Evolutionary conservation across 257 asterid genomes (phyloP).

Genomic region (Gentiana straminea): DNA sequence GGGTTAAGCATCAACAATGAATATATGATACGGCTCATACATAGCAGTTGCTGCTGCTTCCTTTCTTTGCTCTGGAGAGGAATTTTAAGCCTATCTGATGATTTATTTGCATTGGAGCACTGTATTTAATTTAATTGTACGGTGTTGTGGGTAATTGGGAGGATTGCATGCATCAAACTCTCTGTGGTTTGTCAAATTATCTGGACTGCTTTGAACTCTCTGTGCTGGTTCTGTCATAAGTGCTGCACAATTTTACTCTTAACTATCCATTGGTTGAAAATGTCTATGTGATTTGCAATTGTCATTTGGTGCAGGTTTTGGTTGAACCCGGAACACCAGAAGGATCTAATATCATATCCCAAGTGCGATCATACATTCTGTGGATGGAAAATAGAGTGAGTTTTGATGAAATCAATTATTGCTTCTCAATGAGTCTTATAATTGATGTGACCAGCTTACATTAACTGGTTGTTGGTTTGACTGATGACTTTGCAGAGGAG

Average conservation of each 20-base stretch:
- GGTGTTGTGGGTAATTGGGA: no score
- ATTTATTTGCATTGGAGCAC: no score
- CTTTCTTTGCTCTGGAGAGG: no score
- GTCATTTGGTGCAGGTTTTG: slow-evolving; percentile 45
- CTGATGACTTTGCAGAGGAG: slow-evolving; percentile 37
- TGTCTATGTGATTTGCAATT: slow-evolving; percentile 1
- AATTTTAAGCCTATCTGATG: no score
- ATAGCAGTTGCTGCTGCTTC: neutral
- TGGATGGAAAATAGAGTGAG: slow-evolving; percentile 95
- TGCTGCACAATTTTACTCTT: no score
- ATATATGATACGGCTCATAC: neutral
- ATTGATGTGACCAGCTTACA: neutral
- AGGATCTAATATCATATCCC: slow-evolving; percentile 89
- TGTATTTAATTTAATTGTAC: no score
- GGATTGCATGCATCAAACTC: no score
- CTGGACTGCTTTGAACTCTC: no score
- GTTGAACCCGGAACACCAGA: slow-evolving; percentile 98
- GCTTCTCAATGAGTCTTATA: neutral
- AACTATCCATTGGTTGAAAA: no score
- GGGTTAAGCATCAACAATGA: neutral
- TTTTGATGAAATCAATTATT: slow-evolving; percentile 7
- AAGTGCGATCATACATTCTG: slow-evolving; percentile 84
- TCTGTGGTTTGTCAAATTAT: no score
- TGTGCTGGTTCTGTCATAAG: no score
- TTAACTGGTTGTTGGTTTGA: slow-evolving; percentile 3